Conservation (phyloP, 495 filamentous ascomycete species). For the Penicillium subrubescens region DNA sequence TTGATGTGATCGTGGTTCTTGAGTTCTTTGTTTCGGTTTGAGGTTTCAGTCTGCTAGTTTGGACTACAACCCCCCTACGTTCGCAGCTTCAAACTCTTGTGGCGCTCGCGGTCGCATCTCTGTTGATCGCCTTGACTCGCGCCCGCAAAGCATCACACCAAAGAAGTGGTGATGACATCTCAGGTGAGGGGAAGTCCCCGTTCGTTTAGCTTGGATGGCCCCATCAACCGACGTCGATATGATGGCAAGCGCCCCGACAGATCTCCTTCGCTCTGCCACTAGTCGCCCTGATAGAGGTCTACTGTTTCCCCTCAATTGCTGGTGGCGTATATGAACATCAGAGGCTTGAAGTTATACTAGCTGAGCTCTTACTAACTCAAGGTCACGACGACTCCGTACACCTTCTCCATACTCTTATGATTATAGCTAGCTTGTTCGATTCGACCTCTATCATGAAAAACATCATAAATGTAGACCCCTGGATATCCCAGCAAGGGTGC, state of each 20-base stretch:
- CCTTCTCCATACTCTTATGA: no score
- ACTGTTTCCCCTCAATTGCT: not conserved
- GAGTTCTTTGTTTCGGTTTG: not conserved
- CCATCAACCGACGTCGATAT: slow-evolving; percentile 25
- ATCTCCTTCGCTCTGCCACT: not conserved
- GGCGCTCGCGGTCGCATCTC: not conserved
- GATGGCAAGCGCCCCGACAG: slow-evolving; percentile 21
- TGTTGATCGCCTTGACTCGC: not conserved
- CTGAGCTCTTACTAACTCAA: not conserved
- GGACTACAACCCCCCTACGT: not conserved
- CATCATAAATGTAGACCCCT: not conserved
- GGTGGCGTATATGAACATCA: slow-evolving; percentile 4
- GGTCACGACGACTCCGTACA: not conserved
- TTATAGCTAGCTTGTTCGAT: not conserved
- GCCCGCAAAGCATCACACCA: not conserved
- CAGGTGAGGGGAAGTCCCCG: not conserved
- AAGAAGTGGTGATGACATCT: slow-evolving; percentile 22
- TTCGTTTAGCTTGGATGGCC: not conserved
- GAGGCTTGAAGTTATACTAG: slow-evolving; percentile 1
- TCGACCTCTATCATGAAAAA: not conserved
- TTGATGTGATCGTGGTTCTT: not conserved
- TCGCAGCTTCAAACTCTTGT: not conserved
- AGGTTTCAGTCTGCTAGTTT: not conserved
- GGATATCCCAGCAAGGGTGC: slow-evolving; percentile 25
- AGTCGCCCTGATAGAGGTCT: not conserved